A percentile compares a stretch with the other conserved stretches of the same genome.
Conservation (phyloP, 495 filamentous ascomycete species). For the Penicillium bialowiezense region DNA sequence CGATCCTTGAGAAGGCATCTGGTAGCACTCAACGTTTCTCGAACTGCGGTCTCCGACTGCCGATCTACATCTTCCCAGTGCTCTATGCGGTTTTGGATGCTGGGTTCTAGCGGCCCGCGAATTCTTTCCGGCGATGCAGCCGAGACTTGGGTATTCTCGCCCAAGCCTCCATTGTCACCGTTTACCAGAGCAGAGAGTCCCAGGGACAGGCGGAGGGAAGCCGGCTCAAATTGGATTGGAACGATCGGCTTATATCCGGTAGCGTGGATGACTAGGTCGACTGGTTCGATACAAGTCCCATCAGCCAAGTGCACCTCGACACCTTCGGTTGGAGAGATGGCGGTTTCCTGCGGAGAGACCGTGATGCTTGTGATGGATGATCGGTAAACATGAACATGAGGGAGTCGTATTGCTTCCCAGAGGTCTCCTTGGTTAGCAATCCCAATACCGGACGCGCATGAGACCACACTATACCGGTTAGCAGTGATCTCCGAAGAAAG, state of each 20-base stretch:
- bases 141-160: neutral
- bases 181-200: slow-evolving; percentile 13
- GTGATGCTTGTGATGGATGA: slow-evolving; percentile 14
- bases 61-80: slow-evolving; percentile 21
- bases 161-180: neutral
- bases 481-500: neutral
- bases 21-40: slow-evolving; percentile 4
- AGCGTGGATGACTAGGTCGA: slow-evolving; percentile 30
- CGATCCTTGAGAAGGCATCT: slow-evolving; percentile 9
- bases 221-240: slow-evolving; percentile 51
- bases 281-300: slow-evolving; percentile 37
- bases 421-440: slow-evolving; percentile 32
- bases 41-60: slow-evolving; percentile 4
- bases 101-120: neutral
- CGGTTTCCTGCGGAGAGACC: neutral
- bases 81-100: neutral
- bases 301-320: slow-evolving; percentile 10
- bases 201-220: slow-evolving; percentile 20
- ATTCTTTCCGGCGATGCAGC: neutral
- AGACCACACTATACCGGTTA: slow-evolving; percentile 19
- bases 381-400: slow-evolving; percentile 27
- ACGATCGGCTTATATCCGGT: slow-evolving; percentile 59
- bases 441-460: slow-evolving; percentile 23
- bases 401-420: slow-evolving; percentile 27
- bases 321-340: neutral